These are phyloP conservation scores for Pholiota microspora DNA, from an alignment of 768 basidiomycete genomes.

Conservation along the genomic window DNA sequence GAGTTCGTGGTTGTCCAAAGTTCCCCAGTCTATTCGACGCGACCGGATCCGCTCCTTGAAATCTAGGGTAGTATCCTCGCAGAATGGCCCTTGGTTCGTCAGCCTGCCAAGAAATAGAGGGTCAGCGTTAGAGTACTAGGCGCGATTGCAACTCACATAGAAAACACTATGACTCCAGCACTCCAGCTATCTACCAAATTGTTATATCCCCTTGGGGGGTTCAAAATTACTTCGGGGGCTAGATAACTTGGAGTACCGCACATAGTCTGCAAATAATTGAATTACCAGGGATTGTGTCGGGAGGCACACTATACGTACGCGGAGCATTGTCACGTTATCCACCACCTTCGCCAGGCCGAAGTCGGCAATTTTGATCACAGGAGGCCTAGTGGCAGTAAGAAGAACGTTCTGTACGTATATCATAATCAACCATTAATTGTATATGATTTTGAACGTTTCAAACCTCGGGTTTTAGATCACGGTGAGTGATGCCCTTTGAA, in stretches of 20 bases:
- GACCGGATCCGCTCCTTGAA: constrained; percentile 59
- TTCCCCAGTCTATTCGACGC: constrained; percentile 62
- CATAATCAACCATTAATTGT: background rate
- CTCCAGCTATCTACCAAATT: constrained; percentile 95
- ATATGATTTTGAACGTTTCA: constrained; percentile 4
- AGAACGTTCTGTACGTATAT: constrained; percentile 66
- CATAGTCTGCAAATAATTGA: constrained; percentile 60
- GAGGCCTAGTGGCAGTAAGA: constrained; percentile 68
- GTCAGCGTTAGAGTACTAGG: constrained; percentile 3
- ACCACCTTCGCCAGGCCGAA: constrained; percentile 96
- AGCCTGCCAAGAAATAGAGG: constrained; percentile 45
- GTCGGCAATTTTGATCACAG: constrained; percentile 86
- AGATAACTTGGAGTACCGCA: constrained; percentile 96
- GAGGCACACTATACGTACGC: constrained; percentile 40
- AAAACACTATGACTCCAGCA: constrained; percentile 91
- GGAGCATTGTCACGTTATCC: constrained; percentile 72
- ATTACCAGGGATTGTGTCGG: constrained; percentile 4
- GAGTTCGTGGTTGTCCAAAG: constrained; percentile 38
- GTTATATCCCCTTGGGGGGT: constrained; percentile 71
- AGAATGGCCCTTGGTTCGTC: constrained; percentile 75
- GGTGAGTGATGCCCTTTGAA: constrained; percentile 77
- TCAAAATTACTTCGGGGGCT: constrained; percentile 84
- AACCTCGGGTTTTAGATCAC: constrained; percentile 91
- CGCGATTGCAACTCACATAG: constrained; percentile 57
- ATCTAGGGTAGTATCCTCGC: constrained; percentile 67